Evolutionary conservation across 78 protist species (phyloP).

Genomic region (Tieghemostelium lacteum): DNA sequence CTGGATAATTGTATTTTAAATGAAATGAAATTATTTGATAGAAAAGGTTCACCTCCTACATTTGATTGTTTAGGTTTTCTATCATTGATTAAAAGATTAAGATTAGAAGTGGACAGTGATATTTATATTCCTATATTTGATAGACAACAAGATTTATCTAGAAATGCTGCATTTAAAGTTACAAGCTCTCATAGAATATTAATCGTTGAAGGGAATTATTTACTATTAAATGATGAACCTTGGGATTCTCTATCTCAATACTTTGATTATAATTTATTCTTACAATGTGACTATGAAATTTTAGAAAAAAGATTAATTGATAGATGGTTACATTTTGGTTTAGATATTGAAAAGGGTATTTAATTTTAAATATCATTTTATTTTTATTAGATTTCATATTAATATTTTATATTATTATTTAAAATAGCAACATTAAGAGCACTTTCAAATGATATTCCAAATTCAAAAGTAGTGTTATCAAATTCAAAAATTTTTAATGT

Average conservation of each 20-base stretch:
- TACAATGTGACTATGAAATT: not conserved
- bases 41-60: constrained; percentile 71
- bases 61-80: constrained; percentile 41
- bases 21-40: not conserved
- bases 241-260: constrained; percentile 8
- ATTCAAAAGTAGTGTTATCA: constrained; percentile 7
- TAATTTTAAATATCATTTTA: no score
- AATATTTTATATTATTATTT: no score
- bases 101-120: not conserved
- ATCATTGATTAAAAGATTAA: constrained; percentile 2
- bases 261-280: constrained; percentile 1
- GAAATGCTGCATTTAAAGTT: constrained; percentile 2
- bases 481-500: no score
- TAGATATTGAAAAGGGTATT: not conserved
- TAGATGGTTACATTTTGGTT: constrained; percentile 27
- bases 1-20: constrained; percentile 39
- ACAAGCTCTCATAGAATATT: not conserved
- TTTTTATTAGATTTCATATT: no score
- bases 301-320: constrained; percentile 31
- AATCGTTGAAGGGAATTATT: constrained; percentile 52
- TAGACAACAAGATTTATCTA: constrained; percentile 28
- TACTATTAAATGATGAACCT: constrained; percentile 17
- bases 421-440: constrained; percentile 30
- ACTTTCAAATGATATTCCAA: constrained; percentile 64
- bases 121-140: constrained; percentile 51